Evolutionary conservation across 345 rosid species (phyloP).

Genomic region (Hibiscus mutabilis): DNA sequence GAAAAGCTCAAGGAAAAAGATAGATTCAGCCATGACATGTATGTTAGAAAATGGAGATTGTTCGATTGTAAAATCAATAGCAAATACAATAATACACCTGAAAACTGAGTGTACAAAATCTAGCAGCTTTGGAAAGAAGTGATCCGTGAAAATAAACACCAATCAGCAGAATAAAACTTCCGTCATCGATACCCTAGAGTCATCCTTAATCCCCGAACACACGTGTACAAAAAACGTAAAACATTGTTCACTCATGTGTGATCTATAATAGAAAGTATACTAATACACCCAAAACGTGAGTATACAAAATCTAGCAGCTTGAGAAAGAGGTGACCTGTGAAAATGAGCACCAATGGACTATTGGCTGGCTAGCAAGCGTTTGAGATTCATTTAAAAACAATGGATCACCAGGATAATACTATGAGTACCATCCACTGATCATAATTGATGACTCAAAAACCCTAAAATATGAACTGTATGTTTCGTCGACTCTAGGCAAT

Average conservation of each 20-base stretch:
- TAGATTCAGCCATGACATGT: neutral
- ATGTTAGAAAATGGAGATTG: neutral
- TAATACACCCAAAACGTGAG: neutral
- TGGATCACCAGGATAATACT: neutral
- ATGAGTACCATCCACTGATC: neutral
- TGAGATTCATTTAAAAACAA: neutral
- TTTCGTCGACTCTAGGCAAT: neutral
- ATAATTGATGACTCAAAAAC: neutral
- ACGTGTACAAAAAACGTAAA: neutral
- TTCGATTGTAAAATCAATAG: neutral
- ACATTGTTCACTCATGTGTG: neutral
- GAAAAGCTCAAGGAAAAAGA: neutral
- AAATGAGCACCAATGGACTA: neutral
- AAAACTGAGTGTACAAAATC: neutral
- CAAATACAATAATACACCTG: neutral
- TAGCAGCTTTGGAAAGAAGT: neutral
- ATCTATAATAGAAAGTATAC: neutral
- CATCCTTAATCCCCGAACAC: neutral
- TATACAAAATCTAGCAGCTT: too few relatives aligned
- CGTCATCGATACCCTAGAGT: neutral
- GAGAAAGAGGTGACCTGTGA: neutral
- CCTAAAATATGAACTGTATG: neutral
- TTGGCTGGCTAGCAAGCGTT: neutral
- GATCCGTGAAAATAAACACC: neutral
- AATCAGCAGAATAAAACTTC: neutral